Percentiles rank a stretch among this genome's conserved stretches.
These are phyloP conservation scores for Claviceps spartinae DNA, from an alignment of 2,329 filamentous ascomycete species.

Conservation along the genomic window DNA sequence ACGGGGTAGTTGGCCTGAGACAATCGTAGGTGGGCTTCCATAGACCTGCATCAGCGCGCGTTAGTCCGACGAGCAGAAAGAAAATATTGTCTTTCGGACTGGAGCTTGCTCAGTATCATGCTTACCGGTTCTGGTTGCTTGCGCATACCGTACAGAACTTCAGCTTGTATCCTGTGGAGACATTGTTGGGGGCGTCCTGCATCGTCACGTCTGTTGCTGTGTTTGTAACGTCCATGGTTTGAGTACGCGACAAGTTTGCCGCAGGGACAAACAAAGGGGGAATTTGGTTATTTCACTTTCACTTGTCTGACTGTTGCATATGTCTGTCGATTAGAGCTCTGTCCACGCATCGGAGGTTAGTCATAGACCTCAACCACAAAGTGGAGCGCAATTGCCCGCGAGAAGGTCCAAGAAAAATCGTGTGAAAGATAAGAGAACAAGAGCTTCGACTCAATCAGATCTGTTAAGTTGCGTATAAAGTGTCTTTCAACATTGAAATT, in stretches of 20 bases:
- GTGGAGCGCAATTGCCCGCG: background rate
- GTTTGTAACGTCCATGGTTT: slow-evolving; percentile 29
- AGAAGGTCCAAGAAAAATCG: background rate
- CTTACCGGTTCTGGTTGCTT: slow-evolving; percentile 89
- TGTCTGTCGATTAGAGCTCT: background rate
- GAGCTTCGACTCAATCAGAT: slow-evolving; percentile 1
- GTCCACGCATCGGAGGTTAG: background rate
- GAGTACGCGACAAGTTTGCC: background rate
- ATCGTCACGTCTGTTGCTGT: slow-evolving; percentile 20
- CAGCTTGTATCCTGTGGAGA: slow-evolving; percentile 61
- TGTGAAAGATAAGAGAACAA: background rate
- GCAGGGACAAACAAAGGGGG: background rate
- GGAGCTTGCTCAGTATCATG: background rate
- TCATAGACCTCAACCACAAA: background rate
- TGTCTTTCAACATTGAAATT: slow-evolving; percentile 47
- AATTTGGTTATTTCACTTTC: background rate
- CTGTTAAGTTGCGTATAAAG: slow-evolving; percentile 41
- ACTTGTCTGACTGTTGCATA: background rate
- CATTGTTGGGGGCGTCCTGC: slow-evolving; percentile 33
- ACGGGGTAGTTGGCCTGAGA: slow-evolving; percentile 83
- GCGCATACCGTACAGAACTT: slow-evolving; percentile 99
- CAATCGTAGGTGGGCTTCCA: slow-evolving; percentile 95
- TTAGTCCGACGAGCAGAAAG: background rate
- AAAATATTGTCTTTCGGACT: background rate
- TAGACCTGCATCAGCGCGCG: slow-evolving; percentile 26